These are phyloP conservation scores for Botryosphaeria agaves DNA, from an alignment of 2,329 filamentous ascomycete species.

Conservation along the genomic window DNA sequence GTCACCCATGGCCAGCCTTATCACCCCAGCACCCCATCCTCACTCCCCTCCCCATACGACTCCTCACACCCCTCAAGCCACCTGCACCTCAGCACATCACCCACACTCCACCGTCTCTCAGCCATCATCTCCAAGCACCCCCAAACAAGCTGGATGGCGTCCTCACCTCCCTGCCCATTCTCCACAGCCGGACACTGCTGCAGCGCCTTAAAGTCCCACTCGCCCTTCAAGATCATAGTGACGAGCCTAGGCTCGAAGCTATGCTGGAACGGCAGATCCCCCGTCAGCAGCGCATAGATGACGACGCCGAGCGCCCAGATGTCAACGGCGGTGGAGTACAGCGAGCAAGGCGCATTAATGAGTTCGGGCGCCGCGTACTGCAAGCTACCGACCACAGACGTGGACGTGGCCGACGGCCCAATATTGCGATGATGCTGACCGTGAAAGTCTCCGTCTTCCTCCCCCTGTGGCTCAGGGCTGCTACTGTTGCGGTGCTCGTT, in stretches of 20 bases:
- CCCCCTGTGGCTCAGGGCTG: constrained; percentile 31
- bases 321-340: constrained; percentile 39
- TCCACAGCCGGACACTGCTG: constrained; percentile 22
- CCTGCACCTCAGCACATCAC: constrained; percentile 33
- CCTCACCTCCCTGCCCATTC: constrained; percentile 17
- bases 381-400: constrained; percentile 41
- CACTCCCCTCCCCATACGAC: constrained; percentile 5
- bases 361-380: constrained; percentile 36
- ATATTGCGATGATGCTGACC: constrained; percentile 29
- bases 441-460: too few relatives aligned
- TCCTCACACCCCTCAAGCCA: constrained; percentile 31
- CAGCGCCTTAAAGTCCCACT: constrained; percentile 37
- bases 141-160: constrained; percentile 37
- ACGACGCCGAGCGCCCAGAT: constrained; percentile 52
- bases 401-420: constrained; percentile 37
- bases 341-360: constrained; percentile 19
- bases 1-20: too few relatives aligned
- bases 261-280: constrained; percentile 44
- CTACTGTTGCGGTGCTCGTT: constrained; percentile 31
- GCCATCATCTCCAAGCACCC: constrained; percentile 42
- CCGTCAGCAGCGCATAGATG: constrained; percentile 41
- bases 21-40: too few relatives aligned
- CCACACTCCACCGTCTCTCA: constrained; percentile 37
- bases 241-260: constrained; percentile 39
- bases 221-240: constrained; percentile 39